Conservation (phyloP, 192 early-diverging fungal species). For the Entomortierella beljakovae region DNA sequence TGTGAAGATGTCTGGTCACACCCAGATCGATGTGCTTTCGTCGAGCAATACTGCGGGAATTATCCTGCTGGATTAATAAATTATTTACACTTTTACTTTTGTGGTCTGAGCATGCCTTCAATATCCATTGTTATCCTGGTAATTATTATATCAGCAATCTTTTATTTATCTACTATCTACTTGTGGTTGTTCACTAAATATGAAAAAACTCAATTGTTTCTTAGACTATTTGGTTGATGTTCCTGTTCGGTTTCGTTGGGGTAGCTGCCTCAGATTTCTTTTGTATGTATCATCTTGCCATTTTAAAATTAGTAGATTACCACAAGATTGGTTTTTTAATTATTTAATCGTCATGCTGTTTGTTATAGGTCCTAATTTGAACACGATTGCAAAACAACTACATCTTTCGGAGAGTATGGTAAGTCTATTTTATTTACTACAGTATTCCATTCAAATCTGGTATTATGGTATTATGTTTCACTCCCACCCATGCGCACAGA, state of each 20-base stretch:
- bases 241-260: slow-evolving; percentile 82
- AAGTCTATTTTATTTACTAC: slow-evolving; percentile 9
- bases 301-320: too few relatives aligned
- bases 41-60: slow-evolving; percentile 70
- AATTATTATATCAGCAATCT: slow-evolving; percentile 10
- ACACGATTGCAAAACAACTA: slow-evolving; percentile 77
- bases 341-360: too few relatives aligned
- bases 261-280: slow-evolving; percentile 88
- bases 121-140: slow-evolving; percentile 61
- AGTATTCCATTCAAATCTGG: too few relatives aligned
- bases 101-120: slow-evolving; percentile 46
- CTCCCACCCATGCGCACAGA: neutral
- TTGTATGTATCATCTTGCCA: slow-evolving; percentile 23
- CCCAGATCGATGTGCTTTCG: slow-evolving; percentile 68
- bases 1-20: slow-evolving; percentile 64
- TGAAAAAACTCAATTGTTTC: slow-evolving; percentile 7
- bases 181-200: neutral
- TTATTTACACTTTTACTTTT: slow-evolving; percentile 71
- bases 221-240: slow-evolving; percentile 72
- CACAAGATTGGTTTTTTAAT: too few relatives aligned
- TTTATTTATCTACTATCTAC: neutral
- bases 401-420: slow-evolving; percentile 86
- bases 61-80: slow-evolving; percentile 71
- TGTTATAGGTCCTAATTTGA: slow-evolving; percentile 75
- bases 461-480: neutral